A percentile compares a stretch with the other conserved stretches of the same genome.
These are phyloP conservation scores for Eudorina sp. DNA, from an alignment of 139 green algal genomes.

Conservation along the genomic window DNA sequence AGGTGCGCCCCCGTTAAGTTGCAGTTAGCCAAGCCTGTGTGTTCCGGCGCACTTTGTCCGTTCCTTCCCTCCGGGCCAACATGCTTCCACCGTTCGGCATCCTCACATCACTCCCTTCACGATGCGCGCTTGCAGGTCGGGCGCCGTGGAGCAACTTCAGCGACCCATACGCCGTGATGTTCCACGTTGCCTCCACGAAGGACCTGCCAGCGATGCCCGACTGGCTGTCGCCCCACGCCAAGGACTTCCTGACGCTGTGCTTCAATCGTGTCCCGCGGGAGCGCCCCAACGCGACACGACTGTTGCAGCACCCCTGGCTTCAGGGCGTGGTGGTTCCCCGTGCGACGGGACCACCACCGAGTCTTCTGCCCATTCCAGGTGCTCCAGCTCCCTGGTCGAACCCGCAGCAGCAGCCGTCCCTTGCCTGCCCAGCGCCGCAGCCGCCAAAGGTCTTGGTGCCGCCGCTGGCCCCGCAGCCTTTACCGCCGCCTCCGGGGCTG, in stretches of 20 bases:
- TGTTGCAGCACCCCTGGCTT: conserved; percentile 89
- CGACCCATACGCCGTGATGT: conserved; percentile 82
- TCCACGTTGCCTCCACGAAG: conserved; percentile 90
- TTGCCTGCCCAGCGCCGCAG: not conserved
- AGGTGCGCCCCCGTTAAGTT: conserved; percentile 58
- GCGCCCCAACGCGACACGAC: conserved; percentile 76
- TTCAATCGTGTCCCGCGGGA: conserved; percentile 87
- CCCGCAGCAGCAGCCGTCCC: not conserved
- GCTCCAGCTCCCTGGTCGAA: not conserved
- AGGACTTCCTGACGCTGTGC: conserved; percentile 95
- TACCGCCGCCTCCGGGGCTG: conserved; percentile 2
- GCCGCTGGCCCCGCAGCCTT: not conserved
- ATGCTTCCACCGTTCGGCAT: too few relatives aligned
- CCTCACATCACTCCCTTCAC: too few relatives aligned
- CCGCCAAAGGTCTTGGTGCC: not conserved
- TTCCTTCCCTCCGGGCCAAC: too few relatives aligned
- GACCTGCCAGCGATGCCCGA: conserved; percentile 84
- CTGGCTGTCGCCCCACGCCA: conserved; percentile 80
- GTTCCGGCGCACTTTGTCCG: too few relatives aligned
- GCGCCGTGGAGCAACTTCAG: conserved; percentile 63
- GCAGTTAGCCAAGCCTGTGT: too few relatives aligned
- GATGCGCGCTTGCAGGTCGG: conserved; percentile 35
- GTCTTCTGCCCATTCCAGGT: conserved; percentile 20
- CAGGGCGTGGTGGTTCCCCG: conserved; percentile 42
- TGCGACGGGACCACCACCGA: not conserved